Conservation (phyloP, 2,329 filamentous ascomycete genomes). For the Fusarium illudens region DNA sequence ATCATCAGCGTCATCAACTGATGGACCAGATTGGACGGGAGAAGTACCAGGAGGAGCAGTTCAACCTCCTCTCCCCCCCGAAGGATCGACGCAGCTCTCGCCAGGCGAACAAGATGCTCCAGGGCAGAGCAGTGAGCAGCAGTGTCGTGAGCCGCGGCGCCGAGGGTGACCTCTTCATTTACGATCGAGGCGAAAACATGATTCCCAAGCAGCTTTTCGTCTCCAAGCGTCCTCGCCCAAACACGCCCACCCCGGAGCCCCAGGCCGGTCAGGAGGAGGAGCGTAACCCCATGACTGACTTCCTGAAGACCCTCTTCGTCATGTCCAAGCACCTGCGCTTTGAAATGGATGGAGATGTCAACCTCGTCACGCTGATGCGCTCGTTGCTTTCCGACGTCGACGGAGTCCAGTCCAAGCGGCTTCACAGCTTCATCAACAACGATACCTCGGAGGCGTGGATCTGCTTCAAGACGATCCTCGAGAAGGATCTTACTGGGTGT, state of each 20-base stretch:
- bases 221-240: neutral
- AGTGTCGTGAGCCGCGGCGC: neutral
- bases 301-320: neutral
- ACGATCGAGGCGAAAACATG: neutral
- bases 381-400: neutral
- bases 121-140: neutral
- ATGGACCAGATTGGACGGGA: neutral
- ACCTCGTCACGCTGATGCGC: neutral
- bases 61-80: neutral
- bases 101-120: neutral
- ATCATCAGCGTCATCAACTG: neutral
- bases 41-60: neutral
- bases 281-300: neutral
- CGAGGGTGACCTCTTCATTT: neutral
- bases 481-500: neutral
- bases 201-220: neutral
- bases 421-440: neutral
- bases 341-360: neutral
- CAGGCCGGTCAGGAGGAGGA: neutral
- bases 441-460: neutral
- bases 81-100: neutral
- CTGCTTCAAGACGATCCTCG: neutral
- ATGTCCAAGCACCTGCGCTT: neutral
- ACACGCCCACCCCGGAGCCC: neutral
- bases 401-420: neutral